Conservation (phyloP, 495 filamentous ascomycete genomes). For the Aspergillus saccharolyticus region DNA sequence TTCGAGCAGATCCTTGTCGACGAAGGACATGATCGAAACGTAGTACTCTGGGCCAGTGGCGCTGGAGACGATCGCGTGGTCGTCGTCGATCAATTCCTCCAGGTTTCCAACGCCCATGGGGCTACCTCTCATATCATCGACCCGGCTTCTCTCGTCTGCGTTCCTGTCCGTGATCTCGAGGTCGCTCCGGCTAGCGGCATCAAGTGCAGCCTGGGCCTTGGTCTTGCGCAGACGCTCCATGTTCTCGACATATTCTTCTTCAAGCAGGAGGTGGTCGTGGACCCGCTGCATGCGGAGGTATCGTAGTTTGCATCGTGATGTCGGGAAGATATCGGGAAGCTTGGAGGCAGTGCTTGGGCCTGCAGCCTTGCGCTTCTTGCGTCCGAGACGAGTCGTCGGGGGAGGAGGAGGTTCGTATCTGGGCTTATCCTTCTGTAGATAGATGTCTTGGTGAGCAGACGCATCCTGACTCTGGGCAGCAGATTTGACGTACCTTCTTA, state of each 20-base stretch:
- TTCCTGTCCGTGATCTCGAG: slow-evolving; percentile 59
- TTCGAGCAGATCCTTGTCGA: slow-evolving; percentile 97
- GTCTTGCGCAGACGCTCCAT: slow-evolving; percentile 91
- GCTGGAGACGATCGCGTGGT: slow-evolving; percentile 97
- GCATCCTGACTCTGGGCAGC: not conserved
- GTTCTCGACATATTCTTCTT: slow-evolving; percentile 98
- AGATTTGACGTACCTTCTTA: slow-evolving; percentile 65
- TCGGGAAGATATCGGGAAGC: slow-evolving; percentile 87
- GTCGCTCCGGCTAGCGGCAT: slow-evolving; percentile 43
- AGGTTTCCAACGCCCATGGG: slow-evolving; percentile 98
- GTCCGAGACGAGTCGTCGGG: slow-evolving; percentile 94
- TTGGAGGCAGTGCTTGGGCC: slow-evolving; percentile 93
- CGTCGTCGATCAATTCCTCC: slow-evolving; percentile 99
- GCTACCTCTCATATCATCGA: slow-evolving; percentile 97
- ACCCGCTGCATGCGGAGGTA: slow-evolving; percentile 97
- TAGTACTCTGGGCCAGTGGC: slow-evolving; percentile 98
- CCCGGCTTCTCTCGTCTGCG: slow-evolving; percentile 90
- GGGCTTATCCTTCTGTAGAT: slow-evolving; percentile 86
- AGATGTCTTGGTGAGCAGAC: slow-evolving; percentile 19
- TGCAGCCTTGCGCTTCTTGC: slow-evolving; percentile 91
- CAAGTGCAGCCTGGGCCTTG: slow-evolving; percentile 71
- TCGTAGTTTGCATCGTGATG: slow-evolving; percentile 93
- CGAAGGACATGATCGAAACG: slow-evolving; percentile 99
- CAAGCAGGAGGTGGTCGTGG: slow-evolving; percentile 92
- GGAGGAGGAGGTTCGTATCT: slow-evolving; percentile 98